A percentile compares a stretch with the other conserved stretches of the same genome.
These are phyloP conservation scores for Stephania yunnanensis DNA, from an alignment of 164 flowering plant genomes.

Conservation along the genomic window DNA sequence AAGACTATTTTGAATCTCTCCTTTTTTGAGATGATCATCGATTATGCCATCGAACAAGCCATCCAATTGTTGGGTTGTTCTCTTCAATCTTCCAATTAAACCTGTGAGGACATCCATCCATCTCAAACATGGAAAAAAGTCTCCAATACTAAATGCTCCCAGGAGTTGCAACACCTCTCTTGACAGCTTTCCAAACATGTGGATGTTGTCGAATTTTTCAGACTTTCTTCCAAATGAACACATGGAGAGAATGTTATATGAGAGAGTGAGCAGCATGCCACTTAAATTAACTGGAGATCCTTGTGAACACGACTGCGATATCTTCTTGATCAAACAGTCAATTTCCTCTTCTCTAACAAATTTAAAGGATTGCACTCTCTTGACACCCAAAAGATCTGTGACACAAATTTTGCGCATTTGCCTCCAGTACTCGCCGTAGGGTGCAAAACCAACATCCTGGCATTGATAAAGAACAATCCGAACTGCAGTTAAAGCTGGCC, in stretches of 20 bases:
- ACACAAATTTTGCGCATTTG: too few species aligned
- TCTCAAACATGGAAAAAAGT: constrained; percentile 6
- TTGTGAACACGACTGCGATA: too few species aligned
- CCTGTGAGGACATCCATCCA: constrained; percentile 15
- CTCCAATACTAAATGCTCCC: constrained; percentile 10
- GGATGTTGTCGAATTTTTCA: background rate
- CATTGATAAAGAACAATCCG: too few species aligned
- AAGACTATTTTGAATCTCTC: background rate
- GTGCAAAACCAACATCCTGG: too few species aligned
- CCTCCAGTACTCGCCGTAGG: too few species aligned
- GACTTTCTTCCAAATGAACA: constrained; percentile 5
- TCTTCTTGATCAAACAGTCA: too few species aligned
- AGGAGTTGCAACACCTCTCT: background rate
- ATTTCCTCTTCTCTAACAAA: too few species aligned
- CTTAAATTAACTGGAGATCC: constrained; percentile 4
- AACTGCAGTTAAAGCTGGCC: too few species aligned
- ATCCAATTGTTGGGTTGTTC: constrained; percentile 3
- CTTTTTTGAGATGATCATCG: constrained; percentile 1
- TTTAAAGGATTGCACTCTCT: too few species aligned
- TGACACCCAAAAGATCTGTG: too few species aligned
- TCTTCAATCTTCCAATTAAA: constrained; percentile 3
- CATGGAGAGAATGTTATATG: constrained; percentile 1
- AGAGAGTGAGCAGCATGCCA: constrained; percentile 1
- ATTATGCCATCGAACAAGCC: constrained; percentile 9
- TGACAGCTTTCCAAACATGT: constrained; percentile 11